phyloP scores from a whole-genome alignment of 2,329 filamentous ascomycete species.

The Epichloe baconii region DNA sequence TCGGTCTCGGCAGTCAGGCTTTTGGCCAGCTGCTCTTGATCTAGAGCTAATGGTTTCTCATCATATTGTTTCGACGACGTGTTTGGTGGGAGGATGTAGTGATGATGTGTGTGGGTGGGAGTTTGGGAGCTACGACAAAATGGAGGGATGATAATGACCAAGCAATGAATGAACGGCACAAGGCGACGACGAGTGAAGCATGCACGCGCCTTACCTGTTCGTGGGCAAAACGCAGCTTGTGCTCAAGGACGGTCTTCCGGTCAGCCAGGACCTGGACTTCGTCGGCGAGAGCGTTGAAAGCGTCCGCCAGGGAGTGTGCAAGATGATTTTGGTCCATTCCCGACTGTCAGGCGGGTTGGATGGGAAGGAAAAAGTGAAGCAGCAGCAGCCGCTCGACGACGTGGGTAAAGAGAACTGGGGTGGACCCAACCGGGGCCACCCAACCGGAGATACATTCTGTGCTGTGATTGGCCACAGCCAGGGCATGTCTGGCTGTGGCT shows the following conservation, averaged over 20 bases:
- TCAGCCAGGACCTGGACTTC: slow-evolving; percentile 51
- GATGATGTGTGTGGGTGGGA: neutral
- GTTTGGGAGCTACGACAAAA: slow-evolving; percentile 1
- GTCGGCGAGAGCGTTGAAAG: slow-evolving; percentile 51
- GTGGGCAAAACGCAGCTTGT: slow-evolving; percentile 53
- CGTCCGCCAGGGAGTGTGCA: slow-evolving; percentile 47
- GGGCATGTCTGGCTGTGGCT: no score
- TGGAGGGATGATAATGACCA: neutral
- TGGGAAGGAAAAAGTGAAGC: slow-evolving; percentile 3
- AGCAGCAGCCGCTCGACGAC: neutral
- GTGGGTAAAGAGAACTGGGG: neutral
- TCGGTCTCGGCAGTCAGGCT: slow-evolving; percentile 44
- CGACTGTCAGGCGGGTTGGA: slow-evolving; percentile 7
- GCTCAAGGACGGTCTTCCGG: slow-evolving; percentile 51
- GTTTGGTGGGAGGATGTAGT: slow-evolving; percentile 5
- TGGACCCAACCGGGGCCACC: neutral
- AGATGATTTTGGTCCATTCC: slow-evolving; percentile 27
- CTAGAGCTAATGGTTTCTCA: slow-evolving; percentile 61
- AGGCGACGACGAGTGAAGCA: slow-evolving; percentile 2
- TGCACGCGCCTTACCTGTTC: slow-evolving; percentile 41
- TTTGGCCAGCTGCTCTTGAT: slow-evolving; percentile 53
- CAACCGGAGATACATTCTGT: neutral
- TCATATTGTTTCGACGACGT: slow-evolving; percentile 19
- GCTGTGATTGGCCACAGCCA: neutral
- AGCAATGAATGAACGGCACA: neutral